Conservation (phyloP, 2,329 filamentous ascomycete genomes). For the Colletotrichum sp. region DNA sequence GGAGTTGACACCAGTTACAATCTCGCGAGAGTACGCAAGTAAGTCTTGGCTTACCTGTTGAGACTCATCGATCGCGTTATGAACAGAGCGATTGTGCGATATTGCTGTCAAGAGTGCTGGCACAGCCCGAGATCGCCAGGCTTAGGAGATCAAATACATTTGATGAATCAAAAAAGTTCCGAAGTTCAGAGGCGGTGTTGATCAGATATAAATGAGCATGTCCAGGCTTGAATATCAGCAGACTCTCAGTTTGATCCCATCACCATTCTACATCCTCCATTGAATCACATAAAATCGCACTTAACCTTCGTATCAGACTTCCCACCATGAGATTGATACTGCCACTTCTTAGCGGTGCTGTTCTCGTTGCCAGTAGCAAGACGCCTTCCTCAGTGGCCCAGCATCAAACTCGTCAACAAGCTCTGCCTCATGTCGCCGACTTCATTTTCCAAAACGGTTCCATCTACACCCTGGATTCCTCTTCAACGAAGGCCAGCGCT, state of each 20-base stretch:
- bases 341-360: not conserved
- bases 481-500: conserved; percentile 17
- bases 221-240: not conserved
- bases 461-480: conserved; percentile 27
- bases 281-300: not conserved
- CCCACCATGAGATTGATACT: not conserved
- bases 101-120: not conserved
- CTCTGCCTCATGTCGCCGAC: conserved; percentile 15
- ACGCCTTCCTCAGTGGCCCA: not conserved
- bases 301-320: not conserved
- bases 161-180: not conserved
- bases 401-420: not conserved
- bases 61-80: not conserved
- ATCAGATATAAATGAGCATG: not conserved
- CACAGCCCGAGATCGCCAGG: not conserved
- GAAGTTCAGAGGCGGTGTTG: not conserved
- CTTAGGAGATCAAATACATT: fast-evolving
- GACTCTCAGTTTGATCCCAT: not conserved
- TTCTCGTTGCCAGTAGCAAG: not conserved
- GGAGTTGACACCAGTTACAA: not conserved
- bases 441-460: conserved; percentile 28
- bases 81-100: not conserved
- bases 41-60: not conserved
- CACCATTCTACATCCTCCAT: not conserved
- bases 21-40: not conserved